phyloP scores from a whole-genome alignment of 306 rosid species.

The Chamaecrista fasciculata region DNA sequence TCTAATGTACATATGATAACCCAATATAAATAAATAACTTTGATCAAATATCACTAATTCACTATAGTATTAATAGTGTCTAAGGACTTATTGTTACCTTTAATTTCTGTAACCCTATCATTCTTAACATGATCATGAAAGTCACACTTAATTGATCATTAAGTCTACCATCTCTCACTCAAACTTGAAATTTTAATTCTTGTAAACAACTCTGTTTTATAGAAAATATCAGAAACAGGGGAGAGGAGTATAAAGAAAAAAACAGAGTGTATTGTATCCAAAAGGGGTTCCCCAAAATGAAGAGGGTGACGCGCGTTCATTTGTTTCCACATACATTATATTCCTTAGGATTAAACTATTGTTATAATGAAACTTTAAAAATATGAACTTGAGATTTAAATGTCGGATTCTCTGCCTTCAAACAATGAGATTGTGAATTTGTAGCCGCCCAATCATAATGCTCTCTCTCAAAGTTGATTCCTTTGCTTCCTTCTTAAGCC shows the following conservation, averaged over 20 bases:
- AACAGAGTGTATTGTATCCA: constrained; percentile 9
- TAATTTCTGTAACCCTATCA: too few relatives aligned
- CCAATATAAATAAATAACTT: too few relatives aligned
- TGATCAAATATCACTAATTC: too few relatives aligned
- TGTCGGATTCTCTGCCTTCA: constrained; percentile 37
- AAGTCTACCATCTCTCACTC: too few relatives aligned
- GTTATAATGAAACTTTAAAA: neutral
- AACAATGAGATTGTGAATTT: constrained; percentile 32
- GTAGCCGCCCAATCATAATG: constrained; percentile 38
- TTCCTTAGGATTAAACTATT: constrained; percentile 36
- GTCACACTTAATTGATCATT: too few relatives aligned
- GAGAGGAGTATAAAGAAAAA: neutral
- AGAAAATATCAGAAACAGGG: neutral
- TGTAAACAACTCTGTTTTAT: too few relatives aligned
- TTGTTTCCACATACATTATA: constrained; percentile 48
- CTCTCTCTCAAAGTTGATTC: constrained; percentile 45
- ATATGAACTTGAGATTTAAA: too few relatives aligned
- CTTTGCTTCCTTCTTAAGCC: constrained; percentile 77
- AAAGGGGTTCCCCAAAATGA: constrained; percentile 29
- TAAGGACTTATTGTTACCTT: too few relatives aligned
- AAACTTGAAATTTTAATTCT: neutral
- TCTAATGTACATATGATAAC: too few relatives aligned
- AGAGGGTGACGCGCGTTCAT: constrained; percentile 37
- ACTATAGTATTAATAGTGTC: too few relatives aligned
- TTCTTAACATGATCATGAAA: too few relatives aligned